Conservation (phyloP, 1,284 basidiomycete species). For the Mixia osmundae region DNA sequence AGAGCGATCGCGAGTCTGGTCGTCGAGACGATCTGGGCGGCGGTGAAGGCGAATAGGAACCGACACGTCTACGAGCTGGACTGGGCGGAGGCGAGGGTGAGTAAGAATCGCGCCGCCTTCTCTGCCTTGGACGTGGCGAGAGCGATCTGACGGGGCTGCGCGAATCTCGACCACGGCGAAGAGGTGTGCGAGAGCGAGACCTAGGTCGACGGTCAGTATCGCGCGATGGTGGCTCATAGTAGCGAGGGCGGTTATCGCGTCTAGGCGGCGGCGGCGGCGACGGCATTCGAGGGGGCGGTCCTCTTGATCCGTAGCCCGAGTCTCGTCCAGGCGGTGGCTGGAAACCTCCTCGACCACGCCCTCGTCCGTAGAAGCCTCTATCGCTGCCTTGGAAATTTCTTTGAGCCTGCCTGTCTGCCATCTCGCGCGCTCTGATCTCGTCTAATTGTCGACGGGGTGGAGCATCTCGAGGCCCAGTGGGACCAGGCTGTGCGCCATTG, state of each 20-base stretch:
- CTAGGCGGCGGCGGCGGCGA: too few species aligned
- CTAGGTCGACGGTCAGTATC: not conserved
- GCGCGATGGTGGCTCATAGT: not conserved
- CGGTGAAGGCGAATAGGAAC: not conserved
- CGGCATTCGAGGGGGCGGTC: not conserved
- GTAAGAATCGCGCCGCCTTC: not conserved
- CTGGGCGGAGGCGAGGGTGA: not conserved
- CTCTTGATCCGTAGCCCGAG: not conserved
- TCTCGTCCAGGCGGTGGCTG: not conserved
- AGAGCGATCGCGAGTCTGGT: not conserved
- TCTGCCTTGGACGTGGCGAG: not conserved
- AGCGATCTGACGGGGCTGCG: not conserved
- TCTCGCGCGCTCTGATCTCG: constrained; percentile 14
- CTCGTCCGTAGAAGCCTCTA: constrained; percentile 23
- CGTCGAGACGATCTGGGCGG: not conserved
- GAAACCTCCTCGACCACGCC: constrained; percentile 24
- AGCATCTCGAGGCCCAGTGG: constrained; percentile 19
- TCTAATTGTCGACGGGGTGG: too few species aligned
- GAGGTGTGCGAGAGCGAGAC: not conserved
- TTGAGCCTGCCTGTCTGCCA: constrained; percentile 16
- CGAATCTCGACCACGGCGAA: not conserved
- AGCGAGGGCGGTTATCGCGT: too few species aligned
- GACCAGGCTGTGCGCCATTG: constrained; percentile 33
- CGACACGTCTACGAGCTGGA: not conserved
- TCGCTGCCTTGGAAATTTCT: constrained; percentile 12